Evolutionary conservation across 495 filamentous ascomycete genomes (phyloP), one percentile per base, ranked within the genome.

Genomic region (Aspergillus campestris): DNA sequence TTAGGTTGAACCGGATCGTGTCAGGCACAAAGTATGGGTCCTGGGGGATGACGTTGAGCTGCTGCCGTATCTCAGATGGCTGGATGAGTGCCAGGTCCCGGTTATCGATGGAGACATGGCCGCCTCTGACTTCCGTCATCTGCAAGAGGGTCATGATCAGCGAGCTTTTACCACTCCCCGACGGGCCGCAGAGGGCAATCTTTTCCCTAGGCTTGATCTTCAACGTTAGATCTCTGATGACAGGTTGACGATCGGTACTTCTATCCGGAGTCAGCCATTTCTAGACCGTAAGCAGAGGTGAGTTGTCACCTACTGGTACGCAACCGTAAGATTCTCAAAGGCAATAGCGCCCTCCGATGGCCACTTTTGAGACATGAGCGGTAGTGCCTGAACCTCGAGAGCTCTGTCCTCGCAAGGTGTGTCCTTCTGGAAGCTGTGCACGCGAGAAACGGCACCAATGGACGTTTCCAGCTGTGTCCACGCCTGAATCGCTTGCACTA

Each of bases 381-480:
- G 33, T 11, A n/a, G 3, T 6, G 7, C 18, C 10, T n/a, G 30
- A 11, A 24, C n/a, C 32, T 9, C 6, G 47, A 28, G 9, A 44
- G 47, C 47, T 62, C 34, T 11, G 51, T 58, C 44, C 40, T 70
- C 64, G 10, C 45, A 49, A 1, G 55, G 56, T 0, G 66, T 71
- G n/a, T 55, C 51, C 12, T 45, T 24, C 6, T 53, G 58, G 44
- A 74, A 75, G 0, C 31, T 43, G 40, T 59, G 56, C 0, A 80
- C 48, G 6, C 74, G 56, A 3, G 71, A 55, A 4, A 80, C 56
- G 0, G 75, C 74, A 0, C 75, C 78, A 9, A 80, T 60, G 0
- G 69, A 77, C 1, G 70, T 71, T 39, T 81, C 77, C 6, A 80
- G 49, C 13, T 56, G 45, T 0, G 74, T 80, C 78, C 44, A 88